A percentile compares a stretch with the other conserved stretches of the same genome.
These are phyloP conservation scores for Picocystis salinarum DNA, from an alignment of 139 green algal species.

Conservation along the genomic window DNA sequence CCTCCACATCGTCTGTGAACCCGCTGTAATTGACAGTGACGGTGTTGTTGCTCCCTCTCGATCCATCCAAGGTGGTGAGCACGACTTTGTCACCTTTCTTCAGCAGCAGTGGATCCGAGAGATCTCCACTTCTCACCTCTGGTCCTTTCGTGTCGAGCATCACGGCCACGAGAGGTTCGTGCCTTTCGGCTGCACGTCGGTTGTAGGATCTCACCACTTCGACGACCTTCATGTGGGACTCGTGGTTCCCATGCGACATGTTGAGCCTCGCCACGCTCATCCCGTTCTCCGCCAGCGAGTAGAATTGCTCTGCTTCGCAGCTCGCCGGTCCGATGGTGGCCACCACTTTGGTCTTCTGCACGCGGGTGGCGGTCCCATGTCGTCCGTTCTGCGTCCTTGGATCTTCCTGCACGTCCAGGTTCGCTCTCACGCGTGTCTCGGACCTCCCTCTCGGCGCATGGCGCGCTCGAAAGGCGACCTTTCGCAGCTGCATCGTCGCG, in stretches of 20 bases:
- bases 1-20: slow-evolving; percentile 45
- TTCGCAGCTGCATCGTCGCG: too few species aligned
- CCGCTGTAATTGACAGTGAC: slow-evolving; percentile 61
- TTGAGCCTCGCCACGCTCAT: slow-evolving; percentile 62
- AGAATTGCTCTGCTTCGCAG: slow-evolving; percentile 31
- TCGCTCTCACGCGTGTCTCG: too few species aligned
- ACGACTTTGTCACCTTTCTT: slow-evolving; percentile 24
- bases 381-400: too few species aligned
- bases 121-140: slow-evolving; percentile 51
- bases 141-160: slow-evolving; percentile 72
- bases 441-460: too few species aligned
- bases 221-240: slow-evolving; percentile 42
- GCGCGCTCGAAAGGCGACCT: too few species aligned
- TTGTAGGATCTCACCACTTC: slow-evolving; percentile 63
- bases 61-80: slow-evolving; percentile 48
- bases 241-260: slow-evolving; percentile 61
- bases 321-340: slow-evolving; percentile 55
- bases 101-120: slow-evolving; percentile 44
- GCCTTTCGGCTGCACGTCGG: slow-evolving; percentile 15
- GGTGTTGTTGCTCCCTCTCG: slow-evolving; percentile 16
- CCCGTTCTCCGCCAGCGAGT: slow-evolving; percentile 37
- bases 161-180: slow-evolving; percentile 26
- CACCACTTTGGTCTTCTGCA: slow-evolving; percentile 46
- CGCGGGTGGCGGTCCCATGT: too few species aligned
- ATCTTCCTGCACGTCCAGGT: too few species aligned